Base-by-base conservation (phyloP, 192 early-diverging fungal genomes). In the Umbelopsis sp. region DNA sequence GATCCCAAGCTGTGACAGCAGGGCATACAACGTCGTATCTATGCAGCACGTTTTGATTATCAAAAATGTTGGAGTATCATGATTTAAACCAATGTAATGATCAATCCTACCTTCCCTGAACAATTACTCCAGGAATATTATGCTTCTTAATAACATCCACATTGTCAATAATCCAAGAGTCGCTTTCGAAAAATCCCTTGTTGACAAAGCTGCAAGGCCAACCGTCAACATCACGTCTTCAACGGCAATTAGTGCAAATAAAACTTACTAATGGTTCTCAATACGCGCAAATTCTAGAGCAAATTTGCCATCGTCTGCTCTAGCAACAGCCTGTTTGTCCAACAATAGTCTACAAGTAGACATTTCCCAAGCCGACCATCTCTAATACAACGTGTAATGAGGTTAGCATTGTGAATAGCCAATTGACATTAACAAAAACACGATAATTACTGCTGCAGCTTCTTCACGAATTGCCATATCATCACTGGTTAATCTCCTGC, bases 231-330 rank as follows among this genome's bases (percentile, higher is more conserved):
- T 49, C 20, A 16, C 47, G 6, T 45, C 12, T 17, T 4, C 1
- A 67, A 45, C 21, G 10, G 38, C 7, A 41, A 41, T 41, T 11
- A 41, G 2, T 31, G 0, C 1, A 6, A 31, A 34, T 32, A n/a
- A 20, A 20, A 71, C 65, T 17, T 71, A 77, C 65, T 49, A 84
- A 43, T 84, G 81, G 73, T 83, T 86, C 74, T 92, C 91, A 72
- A 92, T 92, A 44, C 91, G 76, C 14, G 91, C 89, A 82, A 92
- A 92, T 43, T 80, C 84, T 32, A 89, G 65, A 5, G 90, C 82
- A 84, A 86, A 92, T 20, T 77, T 77, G 45, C 83, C 83, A 54
- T 87, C 80, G 12, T 84, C 80, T 16, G 85, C 89, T 73, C 87
- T 91, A 65, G 75, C 79, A 25, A 92, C 68, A 45, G 82, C 80